Evolutionary conservation across 1,284 basidiomycete genomes (phyloP).

Genomic region (Trichosporon asahii): DNA sequence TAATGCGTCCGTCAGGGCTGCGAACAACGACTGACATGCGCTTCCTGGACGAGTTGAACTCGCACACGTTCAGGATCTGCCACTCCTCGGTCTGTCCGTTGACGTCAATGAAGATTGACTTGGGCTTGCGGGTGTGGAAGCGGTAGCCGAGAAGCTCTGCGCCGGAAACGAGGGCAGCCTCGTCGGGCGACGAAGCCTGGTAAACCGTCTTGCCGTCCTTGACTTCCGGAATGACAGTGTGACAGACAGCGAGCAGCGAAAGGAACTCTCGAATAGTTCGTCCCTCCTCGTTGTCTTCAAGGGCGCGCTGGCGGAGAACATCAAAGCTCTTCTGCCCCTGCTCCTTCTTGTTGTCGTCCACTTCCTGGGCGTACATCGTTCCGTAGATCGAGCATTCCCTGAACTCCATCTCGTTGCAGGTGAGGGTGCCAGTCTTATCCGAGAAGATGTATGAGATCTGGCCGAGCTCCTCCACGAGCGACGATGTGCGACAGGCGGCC

Average conservation of each 20-base stretch:
- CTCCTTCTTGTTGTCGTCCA: conserved; percentile 74
- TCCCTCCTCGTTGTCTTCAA: conserved; percentile 63
- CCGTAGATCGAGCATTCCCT: conserved; percentile 85
- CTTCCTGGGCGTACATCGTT: conserved; percentile 79
- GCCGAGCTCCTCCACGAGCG: conserved; percentile 95
- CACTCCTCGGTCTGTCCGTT: conserved; percentile 72
- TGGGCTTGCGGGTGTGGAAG: conserved; percentile 93
- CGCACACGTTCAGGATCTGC: conserved; percentile 93
- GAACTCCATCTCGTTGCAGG: conserved; percentile 98
- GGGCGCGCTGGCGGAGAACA: conserved; percentile 36
- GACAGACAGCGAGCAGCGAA: conserved; percentile 88
- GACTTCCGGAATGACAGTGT: conserved; percentile 96
- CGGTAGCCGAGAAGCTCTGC: conserved; percentile 89
- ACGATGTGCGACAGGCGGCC: conserved; percentile 92
- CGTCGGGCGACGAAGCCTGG: conserved; percentile 97
- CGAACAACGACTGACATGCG: conserved; percentile 95
- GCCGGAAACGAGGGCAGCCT: conserved; percentile 91
- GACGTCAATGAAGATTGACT: conserved; percentile 84
- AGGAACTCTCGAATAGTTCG: conserved; percentile 79
- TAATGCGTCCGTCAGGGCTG: conserved; percentile 83
- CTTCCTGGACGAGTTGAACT: conserved; percentile 97
- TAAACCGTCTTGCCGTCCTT: conserved; percentile 78
- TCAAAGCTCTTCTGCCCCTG: conserved; percentile 55
- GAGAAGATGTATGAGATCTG: conserved; percentile 95
- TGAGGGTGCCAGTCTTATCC: conserved; percentile 97